Base-by-base conservation (phyloP, 176 grass and related monocot genomes). In the Avena atlantica region DNA sequence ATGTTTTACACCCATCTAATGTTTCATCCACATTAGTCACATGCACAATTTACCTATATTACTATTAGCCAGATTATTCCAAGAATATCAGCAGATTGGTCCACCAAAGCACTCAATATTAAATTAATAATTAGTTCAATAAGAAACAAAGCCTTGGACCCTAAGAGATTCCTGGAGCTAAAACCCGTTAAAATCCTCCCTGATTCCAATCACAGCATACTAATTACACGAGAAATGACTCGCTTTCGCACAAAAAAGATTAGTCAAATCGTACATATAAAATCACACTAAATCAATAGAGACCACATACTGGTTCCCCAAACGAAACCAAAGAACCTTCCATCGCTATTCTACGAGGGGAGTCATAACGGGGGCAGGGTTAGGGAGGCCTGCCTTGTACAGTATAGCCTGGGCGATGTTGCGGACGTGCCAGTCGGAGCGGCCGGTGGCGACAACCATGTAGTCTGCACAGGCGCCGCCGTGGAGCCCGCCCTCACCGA, bases 321-420 rank as follows among this genome's bases (percentile, higher is more conserved):
- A 51, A 47, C 9, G 7, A 20, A 58, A 67, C 1, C n/a, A 77
- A 12, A 4, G 37, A 88, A 31, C 31, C 78, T 55, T 72, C 12
- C 9, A 16, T 87, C 9, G 42, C 53, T 47, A 40, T 50, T 49
- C 24, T 63, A 12, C 1, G 5, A 29, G 20, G 52, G 10, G 19
- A 10, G 10, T 3, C 1, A n/a, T 8, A 8, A 5, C 11, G 24
- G 8, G 16, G 21, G 29, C 27, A 29, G 27, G 27, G 27, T 80
- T 5, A 9, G 53, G 61, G 71, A 17, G 67, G 17, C 86, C 17
- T 88, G 75, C 96, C 93, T 94, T 98, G 75, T 95, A 92, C n/a
- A 98, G 94, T 31, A 98, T 88, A 52, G 96, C 96, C 81, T 98
- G 93, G 12, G 96, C 96, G 68, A 98, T 98, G 89, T 98, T 98